Conservation (phyloP, 192 early-diverging fungal genomes). For the Pilaira anomala region DNA sequence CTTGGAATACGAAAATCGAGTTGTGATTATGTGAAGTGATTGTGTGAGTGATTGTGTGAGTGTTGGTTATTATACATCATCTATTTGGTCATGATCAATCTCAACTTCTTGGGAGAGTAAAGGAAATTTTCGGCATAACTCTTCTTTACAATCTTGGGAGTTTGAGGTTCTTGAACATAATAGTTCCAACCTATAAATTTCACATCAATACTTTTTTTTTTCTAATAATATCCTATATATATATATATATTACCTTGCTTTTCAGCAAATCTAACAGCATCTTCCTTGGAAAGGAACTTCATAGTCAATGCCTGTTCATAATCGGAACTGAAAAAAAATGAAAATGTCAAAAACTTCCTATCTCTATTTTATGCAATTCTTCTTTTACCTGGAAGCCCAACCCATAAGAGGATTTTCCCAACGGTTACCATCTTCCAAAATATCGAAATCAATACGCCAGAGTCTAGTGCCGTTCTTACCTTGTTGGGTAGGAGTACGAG, state of each 20-base stretch:
- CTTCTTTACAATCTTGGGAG: slow-evolving; percentile 74
- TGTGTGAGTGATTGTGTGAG: neutral
- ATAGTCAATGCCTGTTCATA: slow-evolving; percentile 74
- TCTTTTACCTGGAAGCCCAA: slow-evolving; percentile 76
- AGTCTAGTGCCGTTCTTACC: slow-evolving; percentile 72
- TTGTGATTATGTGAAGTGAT: too few species aligned
- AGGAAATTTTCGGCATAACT: slow-evolving; percentile 92
- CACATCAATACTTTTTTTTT: neutral
- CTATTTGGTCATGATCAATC: slow-evolving; percentile 85
- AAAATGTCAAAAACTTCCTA: neutral
- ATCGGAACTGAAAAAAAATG: slow-evolving; percentile 62
- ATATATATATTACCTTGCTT: slow-evolving; percentile 61
- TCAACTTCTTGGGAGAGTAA: slow-evolving; percentile 74
- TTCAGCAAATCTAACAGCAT: slow-evolving; percentile 92
- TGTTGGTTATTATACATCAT: slow-evolving; percentile 16
- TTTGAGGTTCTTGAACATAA: slow-evolving; percentile 89
- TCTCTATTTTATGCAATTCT: neutral
- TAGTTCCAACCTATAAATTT: slow-evolving; percentile 70
- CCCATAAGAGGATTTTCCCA: slow-evolving; percentile 96
- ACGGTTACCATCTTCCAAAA: slow-evolving; percentile 65
- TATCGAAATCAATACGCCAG: slow-evolving; percentile 94
- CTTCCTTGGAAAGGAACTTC: slow-evolving; percentile 85
- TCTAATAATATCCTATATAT: neutral
- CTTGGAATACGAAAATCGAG: too few species aligned
- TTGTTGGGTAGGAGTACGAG: slow-evolving; percentile 83